Percentiles rank a stretch among this genome's conserved stretches.
These are phyloP conservation scores for Elaeis oleifera DNA, from an alignment of 202 grass and related monocot species.

Conservation along the genomic window DNA sequence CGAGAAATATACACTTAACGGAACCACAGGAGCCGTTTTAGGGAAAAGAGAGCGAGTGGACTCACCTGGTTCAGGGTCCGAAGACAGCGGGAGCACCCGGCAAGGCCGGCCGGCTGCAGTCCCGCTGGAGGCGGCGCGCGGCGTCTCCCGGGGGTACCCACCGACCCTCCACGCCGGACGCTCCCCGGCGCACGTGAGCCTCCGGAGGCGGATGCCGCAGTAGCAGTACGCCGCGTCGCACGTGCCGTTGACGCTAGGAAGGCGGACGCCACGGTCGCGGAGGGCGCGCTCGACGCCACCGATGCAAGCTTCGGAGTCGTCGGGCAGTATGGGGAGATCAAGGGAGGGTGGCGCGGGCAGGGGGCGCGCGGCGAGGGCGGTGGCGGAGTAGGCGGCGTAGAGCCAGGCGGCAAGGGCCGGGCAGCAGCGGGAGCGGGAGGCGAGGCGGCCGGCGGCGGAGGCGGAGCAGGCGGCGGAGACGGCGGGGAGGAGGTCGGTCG, in stretches of 20 bases:
- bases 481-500: conserved; percentile 45
- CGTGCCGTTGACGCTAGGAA: conserved; percentile 46
- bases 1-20: too few relatives aligned
- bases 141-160: conserved; percentile 31
- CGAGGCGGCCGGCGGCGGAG: conserved; percentile 12
- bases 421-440: conserved; percentile 55
- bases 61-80: conserved; percentile 63
- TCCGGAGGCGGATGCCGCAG: conserved; percentile 66
- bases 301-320: conserved; percentile 77
- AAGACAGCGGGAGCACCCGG: conserved; percentile 68
- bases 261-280: conserved; percentile 28
- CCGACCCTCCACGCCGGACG: conserved; percentile 13
- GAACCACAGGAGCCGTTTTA: too few relatives aligned
- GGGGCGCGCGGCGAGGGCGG: conserved; percentile 25
- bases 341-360: conserved; percentile 14
- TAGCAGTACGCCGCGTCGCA: conserved; percentile 77
- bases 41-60: not conserved
- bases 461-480: conserved; percentile 46
- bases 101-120: conserved; percentile 45
- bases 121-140: conserved; percentile 38
- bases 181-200: conserved; percentile 40
- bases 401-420: conserved; percentile 69
- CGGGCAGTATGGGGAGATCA: conserved; percentile 53
- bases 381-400: conserved; percentile 63
- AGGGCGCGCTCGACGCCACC: conserved; percentile 63